Conservation (phyloP, 768 basidiomycete species). For the Boletus bicolor region DNA sequence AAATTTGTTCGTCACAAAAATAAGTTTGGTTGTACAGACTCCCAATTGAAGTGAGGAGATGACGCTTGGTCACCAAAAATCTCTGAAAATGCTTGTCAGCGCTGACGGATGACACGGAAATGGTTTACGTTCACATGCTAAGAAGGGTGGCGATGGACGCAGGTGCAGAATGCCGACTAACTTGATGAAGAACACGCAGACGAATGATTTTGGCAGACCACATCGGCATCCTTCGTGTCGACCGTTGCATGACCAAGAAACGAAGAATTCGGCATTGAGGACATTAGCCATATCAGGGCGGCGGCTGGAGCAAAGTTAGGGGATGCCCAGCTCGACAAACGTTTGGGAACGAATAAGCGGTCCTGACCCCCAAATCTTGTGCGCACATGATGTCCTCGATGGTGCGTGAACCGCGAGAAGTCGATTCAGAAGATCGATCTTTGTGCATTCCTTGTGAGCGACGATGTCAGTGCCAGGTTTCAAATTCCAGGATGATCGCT, state of each 20-base stretch:
- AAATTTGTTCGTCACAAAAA: neutral
- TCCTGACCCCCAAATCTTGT: too few species aligned
- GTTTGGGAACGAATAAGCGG: neutral
- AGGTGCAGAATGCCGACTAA: neutral
- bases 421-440: neutral
- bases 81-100: neutral
- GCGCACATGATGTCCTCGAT: neutral
- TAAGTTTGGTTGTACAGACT: too few species aligned
- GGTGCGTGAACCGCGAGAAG: neutral
- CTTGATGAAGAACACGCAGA: neutral
- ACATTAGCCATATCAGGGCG: neutral
- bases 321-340: neutral
- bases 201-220: neutral
- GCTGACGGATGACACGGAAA: neutral
- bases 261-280: neutral
- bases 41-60: neutral
- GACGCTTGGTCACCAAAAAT: neutral
- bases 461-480: neutral
- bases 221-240: neutral
- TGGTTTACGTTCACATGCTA: neutral
- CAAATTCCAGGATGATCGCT: too few species aligned
- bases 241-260: neutral
- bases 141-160: too few species aligned
- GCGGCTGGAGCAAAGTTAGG: neutral
- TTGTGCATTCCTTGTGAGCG: neutral